Evolutionary conservation across 208 protist species (phyloP), one percentile per base, ranked within the genome.

Genomic region (Crithidia fasciculata): DNA sequence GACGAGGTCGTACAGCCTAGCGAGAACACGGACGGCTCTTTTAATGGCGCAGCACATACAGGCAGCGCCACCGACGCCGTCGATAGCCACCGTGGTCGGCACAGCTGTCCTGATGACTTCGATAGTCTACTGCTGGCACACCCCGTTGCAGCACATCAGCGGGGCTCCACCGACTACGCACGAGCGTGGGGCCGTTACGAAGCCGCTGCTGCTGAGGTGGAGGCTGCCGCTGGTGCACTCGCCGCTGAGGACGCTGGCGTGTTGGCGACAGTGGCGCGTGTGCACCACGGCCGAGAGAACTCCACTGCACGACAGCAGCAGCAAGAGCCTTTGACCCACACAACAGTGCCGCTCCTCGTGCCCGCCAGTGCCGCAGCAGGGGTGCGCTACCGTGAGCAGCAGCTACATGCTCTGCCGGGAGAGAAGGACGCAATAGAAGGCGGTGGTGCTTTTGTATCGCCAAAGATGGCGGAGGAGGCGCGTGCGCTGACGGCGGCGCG

Each of bases 391-490:
- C 75, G 69, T 16, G 62, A 81, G 70, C 59, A 50, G 39, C 49
- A 73, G 59, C 45, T 13, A 16, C 37, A 39, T 12, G 8, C 10
- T 3, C 16, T 9, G 54, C 16, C 28, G 12, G 45, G 45, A 15
- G 45, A 49, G 45, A 49, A 49, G 9, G 12, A 13, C 12, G 50
- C 16, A 18, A 15, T 15, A 12, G 50, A 8, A 55, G 50, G 56
- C 4, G 72, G 64, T 18, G 67, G 66, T 15, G n/a, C 59, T 40
- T 64, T 55, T 36, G 69, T 86, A 8, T 78, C 76, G 9, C 67
- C 76, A 9, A 49, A 40, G 13, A 73, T 85, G 76, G 85, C 76
- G 0, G 80, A 61, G 4, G 80, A 90, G 63, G 89, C 86, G 43
- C 75, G 59, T 36, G 80, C 78, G 41, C 76, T 83, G 52, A 57